These are phyloP conservation scores for Westerdykella sp. DNA, from an alignment of 2,329 filamentous ascomycete genomes.

Conservation along the genomic window DNA sequence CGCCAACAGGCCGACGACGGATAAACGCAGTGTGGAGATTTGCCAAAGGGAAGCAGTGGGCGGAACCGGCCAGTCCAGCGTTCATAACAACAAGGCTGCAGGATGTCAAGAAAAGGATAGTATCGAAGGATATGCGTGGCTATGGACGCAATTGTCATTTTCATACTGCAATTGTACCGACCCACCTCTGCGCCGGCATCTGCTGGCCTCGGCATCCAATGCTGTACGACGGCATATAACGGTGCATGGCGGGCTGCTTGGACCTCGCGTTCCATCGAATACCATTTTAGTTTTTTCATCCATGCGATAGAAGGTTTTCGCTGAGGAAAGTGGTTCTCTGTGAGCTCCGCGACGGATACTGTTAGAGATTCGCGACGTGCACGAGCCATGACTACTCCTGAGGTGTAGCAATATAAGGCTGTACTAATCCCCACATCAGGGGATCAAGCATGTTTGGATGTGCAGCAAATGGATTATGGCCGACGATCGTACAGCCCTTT, in stretches of 20 bases:
- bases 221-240: slow-evolving; percentile 23
- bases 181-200: slow-evolving; percentile 1
- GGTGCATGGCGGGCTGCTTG: slow-evolving; percentile 12
- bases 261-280: slow-evolving; percentile 13
- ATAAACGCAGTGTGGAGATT: too few species aligned
- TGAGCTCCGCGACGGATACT: slow-evolving; percentile 19
- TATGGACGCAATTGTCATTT: slow-evolving; percentile 16
- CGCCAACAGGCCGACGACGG: not conserved
- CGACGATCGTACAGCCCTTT: too few species aligned
- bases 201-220: slow-evolving; percentile 22
- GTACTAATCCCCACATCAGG: too few species aligned
- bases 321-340: slow-evolving; percentile 15
- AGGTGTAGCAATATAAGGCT: not conserved
- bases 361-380: slow-evolving; percentile 30
- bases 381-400: slow-evolving; percentile 12
- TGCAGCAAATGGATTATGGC: too few species aligned
- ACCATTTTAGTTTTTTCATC: slow-evolving; percentile 6
- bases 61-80: too few species aligned
- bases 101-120: slow-evolving; percentile 7
- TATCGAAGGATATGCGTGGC: slow-evolving; percentile 16
- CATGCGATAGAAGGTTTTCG: slow-evolving; percentile 16
- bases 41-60: too few species aligned
- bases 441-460: too few species aligned
- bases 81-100: not conserved
- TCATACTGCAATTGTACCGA: slow-evolving; percentile 14